Conservation (phyloP, 805 yeast genomes). For the Ogataea minuta region DNA sequence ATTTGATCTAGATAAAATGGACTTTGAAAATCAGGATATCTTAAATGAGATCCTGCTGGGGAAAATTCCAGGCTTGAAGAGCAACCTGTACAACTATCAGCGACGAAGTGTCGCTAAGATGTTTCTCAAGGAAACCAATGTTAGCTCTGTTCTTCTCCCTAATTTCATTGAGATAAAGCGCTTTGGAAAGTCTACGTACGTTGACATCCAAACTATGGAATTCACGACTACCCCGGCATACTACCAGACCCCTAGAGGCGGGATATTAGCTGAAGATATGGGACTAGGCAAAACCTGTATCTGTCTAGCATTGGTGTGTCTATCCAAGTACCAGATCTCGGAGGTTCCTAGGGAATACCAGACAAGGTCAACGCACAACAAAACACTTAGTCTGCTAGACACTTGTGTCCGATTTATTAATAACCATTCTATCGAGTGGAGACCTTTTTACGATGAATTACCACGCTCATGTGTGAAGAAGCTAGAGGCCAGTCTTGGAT, state of each 20-base stretch:
- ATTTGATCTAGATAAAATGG: conserved; percentile 20
- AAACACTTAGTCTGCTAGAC: conserved; percentile 34
- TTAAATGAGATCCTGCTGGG: conserved; percentile 28
- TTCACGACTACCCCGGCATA: conserved; percentile 40
- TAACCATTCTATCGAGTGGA: conserved; percentile 59
- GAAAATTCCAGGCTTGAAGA: conserved; percentile 45
- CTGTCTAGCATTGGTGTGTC: conserved; percentile 54
- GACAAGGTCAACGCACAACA: conserved; percentile 19
- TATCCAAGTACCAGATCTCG: conserved; percentile 53
- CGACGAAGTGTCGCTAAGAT: conserved; percentile 57
- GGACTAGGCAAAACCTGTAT: conserved; percentile 65
- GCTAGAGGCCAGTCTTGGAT: conserved; percentile 43
- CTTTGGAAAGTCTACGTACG: conserved; percentile 25
- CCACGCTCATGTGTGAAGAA: conserved; percentile 42
- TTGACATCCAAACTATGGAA: conserved; percentile 35
- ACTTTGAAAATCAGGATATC: conserved; percentile 21
- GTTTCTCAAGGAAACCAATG: conserved; percentile 49
- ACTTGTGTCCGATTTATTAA: conserved; percentile 44
- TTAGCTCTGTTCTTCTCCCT: conserved; percentile 27
- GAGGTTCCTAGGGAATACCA: conserved; percentile 37
- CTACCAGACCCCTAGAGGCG: conserved; percentile 54
- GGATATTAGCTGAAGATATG: conserved; percentile 67
- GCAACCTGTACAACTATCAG: conserved; percentile 57
- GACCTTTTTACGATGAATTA: conserved; percentile 39
- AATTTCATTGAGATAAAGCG: conserved; percentile 12